phyloP scores from a whole-genome alignment of 192 early-diverging fungal genomes.

The Entomortierella beljakovae region DNA sequence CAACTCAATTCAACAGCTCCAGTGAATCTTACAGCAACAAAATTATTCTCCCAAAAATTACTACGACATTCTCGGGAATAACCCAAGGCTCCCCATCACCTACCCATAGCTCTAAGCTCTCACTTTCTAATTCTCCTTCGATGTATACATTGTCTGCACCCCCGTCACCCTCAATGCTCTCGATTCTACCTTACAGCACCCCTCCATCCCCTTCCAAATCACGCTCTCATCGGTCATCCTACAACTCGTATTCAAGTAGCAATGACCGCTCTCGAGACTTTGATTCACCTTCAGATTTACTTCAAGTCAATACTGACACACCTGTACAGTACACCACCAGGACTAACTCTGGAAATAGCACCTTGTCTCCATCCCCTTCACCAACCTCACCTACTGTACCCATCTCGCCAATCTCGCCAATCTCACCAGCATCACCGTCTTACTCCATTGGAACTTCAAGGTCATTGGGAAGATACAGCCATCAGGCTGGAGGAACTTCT shows the following conservation, averaged over 20 bases:
- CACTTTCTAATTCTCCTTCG: background rate
- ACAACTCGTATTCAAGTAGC: background rate
- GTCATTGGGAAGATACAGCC: constrained; percentile 15
- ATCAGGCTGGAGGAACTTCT: background rate
- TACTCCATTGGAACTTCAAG: constrained; percentile 18
- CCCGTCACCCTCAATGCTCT: background rate
- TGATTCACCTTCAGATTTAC: background rate
- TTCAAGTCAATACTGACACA: too few species aligned
- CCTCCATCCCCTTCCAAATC: too few species aligned
- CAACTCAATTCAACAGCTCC: background rate
- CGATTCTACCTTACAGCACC: background rate
- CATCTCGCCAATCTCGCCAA: constrained; percentile 39
- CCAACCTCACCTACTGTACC: background rate
- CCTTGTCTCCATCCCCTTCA: background rate
- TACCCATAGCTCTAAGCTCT: background rate
- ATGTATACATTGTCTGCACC: background rate
- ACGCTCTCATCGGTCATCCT: background rate
- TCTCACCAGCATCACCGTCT: constrained; percentile 16
- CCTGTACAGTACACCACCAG: background rate
- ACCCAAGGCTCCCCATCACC: background rate
- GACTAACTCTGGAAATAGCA: background rate
- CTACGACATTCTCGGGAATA: background rate
- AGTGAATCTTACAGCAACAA: background rate
- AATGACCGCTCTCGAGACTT: background rate
- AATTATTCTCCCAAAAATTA: constrained; percentile 7